Conservation (phyloP, 495 filamentous ascomycete genomes). For the Neohortaea acidophila region DNA sequence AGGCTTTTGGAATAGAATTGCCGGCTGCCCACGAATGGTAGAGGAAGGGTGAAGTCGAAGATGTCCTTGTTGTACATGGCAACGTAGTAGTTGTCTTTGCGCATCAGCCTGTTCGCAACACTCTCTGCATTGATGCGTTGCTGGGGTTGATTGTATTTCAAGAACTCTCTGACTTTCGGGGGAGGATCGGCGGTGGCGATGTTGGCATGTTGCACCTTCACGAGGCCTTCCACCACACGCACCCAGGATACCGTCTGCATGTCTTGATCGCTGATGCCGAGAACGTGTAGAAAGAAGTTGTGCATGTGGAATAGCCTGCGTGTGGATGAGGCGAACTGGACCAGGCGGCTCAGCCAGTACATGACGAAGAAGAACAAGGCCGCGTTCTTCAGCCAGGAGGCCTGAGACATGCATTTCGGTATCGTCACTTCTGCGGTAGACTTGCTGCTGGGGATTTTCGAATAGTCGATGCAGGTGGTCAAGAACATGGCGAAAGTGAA, state of each 20-base stretch:
- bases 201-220: constrained; percentile 75
- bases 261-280: constrained; percentile 76
- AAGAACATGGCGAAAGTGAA: constrained; percentile 75
- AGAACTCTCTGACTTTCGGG: constrained; percentile 45
- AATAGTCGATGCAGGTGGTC: constrained; percentile 74
- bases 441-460: constrained; percentile 55
- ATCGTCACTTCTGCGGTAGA: constrained; percentile 63
- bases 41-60: constrained; percentile 65
- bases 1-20: constrained; percentile 69
- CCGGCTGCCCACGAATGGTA: constrained; percentile 66
- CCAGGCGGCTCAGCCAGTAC: constrained; percentile 67
- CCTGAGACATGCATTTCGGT: constrained; percentile 48
- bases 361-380: constrained; percentile 77
- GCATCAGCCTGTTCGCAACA: constrained; percentile 93
- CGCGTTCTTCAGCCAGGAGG: constrained; percentile 41
- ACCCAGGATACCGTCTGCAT: constrained; percentile 97
- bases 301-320: constrained; percentile 62
- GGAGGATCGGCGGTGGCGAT: constrained; percentile 59
- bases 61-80: constrained; percentile 94
- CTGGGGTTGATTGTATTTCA: constrained; percentile 63
- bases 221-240: constrained; percentile 75
- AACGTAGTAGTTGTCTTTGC: constrained; percentile 90
- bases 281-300: constrained; percentile 74
- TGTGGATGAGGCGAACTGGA: constrained; percentile 60
- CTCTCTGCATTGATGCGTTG: constrained; percentile 92